Evolutionary conservation across 495 filamentous ascomycete species (phyloP).

Genomic region (Neurospora sublineolata): DNA sequence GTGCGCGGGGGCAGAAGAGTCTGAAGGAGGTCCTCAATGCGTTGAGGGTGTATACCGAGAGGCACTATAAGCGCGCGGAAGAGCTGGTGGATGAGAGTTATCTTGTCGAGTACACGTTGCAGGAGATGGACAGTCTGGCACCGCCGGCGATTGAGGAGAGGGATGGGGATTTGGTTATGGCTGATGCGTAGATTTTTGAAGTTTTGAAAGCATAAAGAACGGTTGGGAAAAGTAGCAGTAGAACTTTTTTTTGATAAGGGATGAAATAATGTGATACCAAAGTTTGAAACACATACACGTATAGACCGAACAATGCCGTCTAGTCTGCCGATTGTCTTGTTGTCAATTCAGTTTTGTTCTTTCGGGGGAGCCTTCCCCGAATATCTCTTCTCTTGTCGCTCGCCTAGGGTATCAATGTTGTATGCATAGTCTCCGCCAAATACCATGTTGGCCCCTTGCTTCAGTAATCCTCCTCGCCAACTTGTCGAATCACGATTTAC

Average conservation of each 20-base stretch:
- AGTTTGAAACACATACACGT: not conserved
- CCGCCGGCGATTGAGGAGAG: constrained; percentile 25
- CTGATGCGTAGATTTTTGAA: constrained; percentile 15
- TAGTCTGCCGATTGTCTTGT: not conserved
- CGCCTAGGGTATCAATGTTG: not conserved
- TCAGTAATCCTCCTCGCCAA: not conserved
- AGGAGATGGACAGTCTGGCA: constrained; percentile 77
- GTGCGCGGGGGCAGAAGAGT: constrained; percentile 52
- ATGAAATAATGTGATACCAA: not conserved
- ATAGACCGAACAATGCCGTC: not conserved
- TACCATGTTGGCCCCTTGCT: not conserved
- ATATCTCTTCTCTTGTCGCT: no score
- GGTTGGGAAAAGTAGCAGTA: not conserved
- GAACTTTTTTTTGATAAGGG: not conserved
- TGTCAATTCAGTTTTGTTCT: not conserved
- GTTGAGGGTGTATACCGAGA: constrained; percentile 75
- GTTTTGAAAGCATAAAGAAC: not conserved
- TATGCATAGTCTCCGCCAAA: not conserved
- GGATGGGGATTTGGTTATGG: constrained; percentile 32
- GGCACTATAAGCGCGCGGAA: constrained; percentile 79
- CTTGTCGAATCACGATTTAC: not conserved
- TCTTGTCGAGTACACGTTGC: constrained; percentile 80
- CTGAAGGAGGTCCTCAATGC: constrained; percentile 75
- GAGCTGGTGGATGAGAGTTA: constrained; percentile 90
- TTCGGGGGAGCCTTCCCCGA: no score